phyloP scores from a whole-genome alignment of 2,329 filamentous ascomycete species.

The Colletotrichum australisinense region DNA sequence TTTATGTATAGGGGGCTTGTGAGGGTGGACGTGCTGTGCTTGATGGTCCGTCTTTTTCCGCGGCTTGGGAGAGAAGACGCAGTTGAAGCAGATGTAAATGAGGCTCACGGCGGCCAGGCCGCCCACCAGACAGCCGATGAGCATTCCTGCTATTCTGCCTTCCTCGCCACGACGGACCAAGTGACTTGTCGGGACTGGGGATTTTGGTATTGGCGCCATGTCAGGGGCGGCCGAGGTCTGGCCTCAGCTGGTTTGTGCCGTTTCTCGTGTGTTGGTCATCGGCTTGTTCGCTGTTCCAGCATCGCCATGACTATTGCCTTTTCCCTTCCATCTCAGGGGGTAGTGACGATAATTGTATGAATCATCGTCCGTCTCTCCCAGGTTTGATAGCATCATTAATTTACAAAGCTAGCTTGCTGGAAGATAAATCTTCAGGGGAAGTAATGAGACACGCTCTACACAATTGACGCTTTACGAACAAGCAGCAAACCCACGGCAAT shows the following conservation, averaged over 20 bases:
- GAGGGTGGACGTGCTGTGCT: neutral
- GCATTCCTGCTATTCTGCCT: conserved; percentile 21
- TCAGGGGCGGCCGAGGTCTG: too few species aligned
- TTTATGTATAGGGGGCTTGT: neutral
- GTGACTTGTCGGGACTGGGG: neutral
- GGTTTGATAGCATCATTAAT: neutral
- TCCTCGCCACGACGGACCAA: conserved; percentile 14
- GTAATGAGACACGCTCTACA: neutral
- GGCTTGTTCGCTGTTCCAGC: too few species aligned
- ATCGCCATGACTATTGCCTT: neutral
- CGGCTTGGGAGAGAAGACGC: conserved; percentile 7
- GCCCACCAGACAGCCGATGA: conserved; percentile 29
- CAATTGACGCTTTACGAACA: neutral
- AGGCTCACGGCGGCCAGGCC: conserved; percentile 11
- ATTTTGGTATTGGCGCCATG: conserved; percentile 3
- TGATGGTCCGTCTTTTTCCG: neutral
- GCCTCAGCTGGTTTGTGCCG: neutral
- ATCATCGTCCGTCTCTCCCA: neutral
- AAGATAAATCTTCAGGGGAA: neutral
- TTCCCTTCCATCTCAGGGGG: neutral
- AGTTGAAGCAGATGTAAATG: conserved; percentile 24
- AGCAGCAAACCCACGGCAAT: neutral
- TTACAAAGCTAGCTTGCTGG: neutral
- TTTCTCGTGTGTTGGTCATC: neutral
- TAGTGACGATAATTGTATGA: neutral